phyloP scores from a whole-genome alignment of 352 stramenopile genomes.

The Phytophthora sojae region DNA sequence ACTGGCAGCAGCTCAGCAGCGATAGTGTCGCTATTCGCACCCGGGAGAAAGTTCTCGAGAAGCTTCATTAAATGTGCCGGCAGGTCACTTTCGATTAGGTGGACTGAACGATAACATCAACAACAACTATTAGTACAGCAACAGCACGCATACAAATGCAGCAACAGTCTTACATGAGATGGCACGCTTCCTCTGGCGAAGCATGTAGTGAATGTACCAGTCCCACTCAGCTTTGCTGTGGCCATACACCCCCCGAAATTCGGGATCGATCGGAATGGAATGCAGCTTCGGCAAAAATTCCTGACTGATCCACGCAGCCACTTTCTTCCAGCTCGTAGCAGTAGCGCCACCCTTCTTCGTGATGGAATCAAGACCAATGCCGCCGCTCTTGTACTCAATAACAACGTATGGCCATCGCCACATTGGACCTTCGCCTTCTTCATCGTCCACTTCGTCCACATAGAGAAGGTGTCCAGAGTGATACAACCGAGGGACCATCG shows the following conservation, averaged over 20 bases:
- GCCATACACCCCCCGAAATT: constrained; percentile 60
- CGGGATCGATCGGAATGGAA: constrained; percentile 52
- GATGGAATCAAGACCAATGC: constrained; percentile 60
- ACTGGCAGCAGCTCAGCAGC: constrained; percentile 51
- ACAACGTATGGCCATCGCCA: constrained; percentile 90
- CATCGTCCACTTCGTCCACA: constrained; percentile 71
- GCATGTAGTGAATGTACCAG: constrained; percentile 86
- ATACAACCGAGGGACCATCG: constrained; percentile 61
- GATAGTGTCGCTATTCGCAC: constrained; percentile 37
- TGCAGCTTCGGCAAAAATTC: constrained; percentile 74
- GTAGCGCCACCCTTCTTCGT: constrained; percentile 64
- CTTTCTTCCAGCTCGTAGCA: constrained; percentile 50
- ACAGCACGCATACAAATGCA: constrained; percentile 7
- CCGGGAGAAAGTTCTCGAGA: constrained; percentile 69
- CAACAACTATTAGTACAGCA: constrained; percentile 4
- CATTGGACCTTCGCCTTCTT: constrained; percentile 66
- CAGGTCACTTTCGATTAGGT: constrained; percentile 62
- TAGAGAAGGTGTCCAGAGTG: constrained; percentile 61
- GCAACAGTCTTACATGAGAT: constrained; percentile 67
- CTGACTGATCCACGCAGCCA: constrained; percentile 68
- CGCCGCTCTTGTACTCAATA: constrained; percentile 67
- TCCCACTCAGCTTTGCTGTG: constrained; percentile 76
- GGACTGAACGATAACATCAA: constrained; percentile 49
- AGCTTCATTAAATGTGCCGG: constrained; percentile 66
- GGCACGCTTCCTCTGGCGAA: constrained; percentile 66